Conservation (phyloP, 805 yeast species). For the Nakazawaea siamensis region DNA sequence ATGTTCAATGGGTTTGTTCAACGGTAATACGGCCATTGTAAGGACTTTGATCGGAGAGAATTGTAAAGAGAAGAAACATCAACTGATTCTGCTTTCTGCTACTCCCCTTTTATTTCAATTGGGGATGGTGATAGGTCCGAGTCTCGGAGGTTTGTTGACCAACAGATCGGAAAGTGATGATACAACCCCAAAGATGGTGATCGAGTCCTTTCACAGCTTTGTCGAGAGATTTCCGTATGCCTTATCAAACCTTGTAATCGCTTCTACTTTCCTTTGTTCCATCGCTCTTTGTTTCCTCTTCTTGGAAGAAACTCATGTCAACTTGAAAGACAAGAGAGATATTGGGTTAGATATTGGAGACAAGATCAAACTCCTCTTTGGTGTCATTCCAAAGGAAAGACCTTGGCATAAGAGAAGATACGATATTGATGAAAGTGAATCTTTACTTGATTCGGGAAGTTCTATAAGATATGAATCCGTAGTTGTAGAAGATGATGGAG, state of each 20-base stretch:
- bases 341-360: slow-evolving; percentile 39
- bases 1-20: slow-evolving; percentile 43
- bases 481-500: no score
- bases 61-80: slow-evolving; percentile 46
- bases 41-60: slow-evolving; percentile 55
- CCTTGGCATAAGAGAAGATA: slow-evolving; percentile 13
- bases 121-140: slow-evolving; percentile 53
- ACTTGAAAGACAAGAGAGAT: slow-evolving; percentile 25
- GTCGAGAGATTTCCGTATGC: slow-evolving; percentile 36
- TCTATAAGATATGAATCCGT: no score
- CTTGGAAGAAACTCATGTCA: slow-evolving; percentile 44
- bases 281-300: slow-evolving; percentile 33
- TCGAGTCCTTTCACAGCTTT: slow-evolving; percentile 17
- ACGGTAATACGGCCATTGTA: slow-evolving; percentile 55
- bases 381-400: slow-evolving; percentile 12
- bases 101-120: slow-evolving; percentile 55
- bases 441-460: no score
- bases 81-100: slow-evolving; percentile 52
- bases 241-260: slow-evolving; percentile 38
- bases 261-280: slow-evolving; percentile 27
- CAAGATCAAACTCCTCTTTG: slow-evolving; percentile 14
- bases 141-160: slow-evolving; percentile 27
- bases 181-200: neutral
- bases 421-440: neutral
- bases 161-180: slow-evolving; percentile 3